Base-by-base conservation (phyloP, 805 yeast species). In the Zygotorulaspora sp. region DNA sequence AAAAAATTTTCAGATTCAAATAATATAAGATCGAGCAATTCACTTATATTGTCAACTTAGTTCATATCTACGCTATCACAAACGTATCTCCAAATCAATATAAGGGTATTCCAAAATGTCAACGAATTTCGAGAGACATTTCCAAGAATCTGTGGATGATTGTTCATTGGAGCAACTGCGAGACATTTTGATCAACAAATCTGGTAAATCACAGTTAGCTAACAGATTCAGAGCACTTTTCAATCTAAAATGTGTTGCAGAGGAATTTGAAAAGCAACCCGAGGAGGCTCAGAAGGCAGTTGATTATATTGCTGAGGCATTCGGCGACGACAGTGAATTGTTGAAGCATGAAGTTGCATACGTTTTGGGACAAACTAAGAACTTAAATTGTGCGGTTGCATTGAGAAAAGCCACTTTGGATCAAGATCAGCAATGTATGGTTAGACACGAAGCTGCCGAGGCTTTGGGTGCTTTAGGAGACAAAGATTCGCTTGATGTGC, bases 401-500 rank as follows among this genome's bases (percentile, higher is more conserved):
- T 72, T 92, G 44, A 75, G 86, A 61, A 71, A 72, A 6, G 95
- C 87, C 15, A 72, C 92, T 53, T 64, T 66, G 33, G 79, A 81
- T 60, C 55, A 59, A 16, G 70, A 69, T 50, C 97, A 90, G 68
- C 92, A 84, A 58, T 71, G 84, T 44, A 92, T 92, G 97, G 99
- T 92, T 24, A 83, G 99, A 63, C 99, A 92, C 63, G 99, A 92
- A 65, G 98, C 98, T 12, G 98, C 98, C 6, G 99, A 92, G 66
- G 98, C 97, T 29, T 71, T 92, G 38, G 99, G 98, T 45, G 98
- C 98, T 30, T 70, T 92, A 36, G 95, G 95, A 32, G 95, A 88
- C 62, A 62, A 65, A 27, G 81, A 75, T 5, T 83, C 95, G 10
- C 62, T 92, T 39, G 75, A 69, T 1, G 59, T 88, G 32, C 74